phyloP scores from a whole-genome alignment of 2,329 filamentous ascomycete species.

The Epicoccum sorghinum region DNA sequence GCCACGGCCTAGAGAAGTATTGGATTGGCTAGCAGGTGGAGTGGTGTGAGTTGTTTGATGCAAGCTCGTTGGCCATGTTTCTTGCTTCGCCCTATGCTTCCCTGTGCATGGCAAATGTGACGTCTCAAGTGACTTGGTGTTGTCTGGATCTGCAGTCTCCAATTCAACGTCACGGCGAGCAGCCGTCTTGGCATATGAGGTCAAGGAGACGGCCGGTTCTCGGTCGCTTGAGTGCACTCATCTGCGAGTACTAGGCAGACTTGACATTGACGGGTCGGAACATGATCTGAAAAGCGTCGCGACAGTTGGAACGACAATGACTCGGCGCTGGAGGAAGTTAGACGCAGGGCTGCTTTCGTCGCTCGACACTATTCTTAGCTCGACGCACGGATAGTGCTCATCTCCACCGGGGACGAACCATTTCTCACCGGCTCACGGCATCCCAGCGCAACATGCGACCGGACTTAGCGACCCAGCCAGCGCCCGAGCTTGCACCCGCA shows the following conservation, averaged over 20 bases:
- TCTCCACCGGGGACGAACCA: constrained; percentile 15
- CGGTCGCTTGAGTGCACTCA: constrained; percentile 14
- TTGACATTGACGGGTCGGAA: constrained; percentile 11
- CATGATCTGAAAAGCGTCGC: constrained; percentile 9
- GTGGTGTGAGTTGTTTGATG: constrained; percentile 1
- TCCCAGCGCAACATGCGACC: constrained; percentile 21
- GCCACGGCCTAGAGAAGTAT: neutral
- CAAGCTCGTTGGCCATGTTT: constrained; percentile 30
- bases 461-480: constrained; percentile 12
- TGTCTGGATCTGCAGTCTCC: constrained; percentile 20
- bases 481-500: constrained; percentile 16
- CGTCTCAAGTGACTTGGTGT: constrained; percentile 7
- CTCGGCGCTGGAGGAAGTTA: constrained; percentile 15
- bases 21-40: neutral
- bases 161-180: constrained; percentile 10
- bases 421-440: constrained; percentile 17
- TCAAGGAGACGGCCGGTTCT: constrained; percentile 18
- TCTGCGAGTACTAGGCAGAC: constrained; percentile 7
- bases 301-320: constrained; percentile 16
- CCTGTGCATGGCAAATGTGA: constrained; percentile 12
- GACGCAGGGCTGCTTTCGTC: constrained; percentile 18
- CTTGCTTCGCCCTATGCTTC: constrained; percentile 23
- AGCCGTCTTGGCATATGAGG: constrained; percentile 11
- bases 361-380: constrained; percentile 16
- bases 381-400: constrained; percentile 1